Conservation (phyloP, 345 rosid species). For the Gossypium anomalum region DNA sequence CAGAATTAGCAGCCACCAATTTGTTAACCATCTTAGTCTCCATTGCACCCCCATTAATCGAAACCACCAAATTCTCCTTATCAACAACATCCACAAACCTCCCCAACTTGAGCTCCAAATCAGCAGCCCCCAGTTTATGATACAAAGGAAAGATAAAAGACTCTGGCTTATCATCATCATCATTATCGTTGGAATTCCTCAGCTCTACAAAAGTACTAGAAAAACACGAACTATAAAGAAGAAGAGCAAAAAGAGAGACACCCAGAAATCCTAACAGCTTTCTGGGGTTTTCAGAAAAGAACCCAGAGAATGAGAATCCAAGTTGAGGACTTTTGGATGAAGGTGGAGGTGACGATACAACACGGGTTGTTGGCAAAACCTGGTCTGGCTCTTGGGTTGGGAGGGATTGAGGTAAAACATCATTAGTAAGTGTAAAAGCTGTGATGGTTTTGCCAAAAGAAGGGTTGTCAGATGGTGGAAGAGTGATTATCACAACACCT, state of each 20-base stretch:
- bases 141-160: conserved; percentile 70
- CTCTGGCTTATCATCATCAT: conserved; percentile 34
- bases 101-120: conserved; percentile 42
- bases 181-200: conserved; percentile 32
- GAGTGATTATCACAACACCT: conserved; percentile 73
- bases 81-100: conserved; percentile 38
- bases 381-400: conserved; percentile 18
- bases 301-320: conserved; percentile 30
- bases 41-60: conserved; percentile 26
- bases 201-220: conserved; percentile 37
- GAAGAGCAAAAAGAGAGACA: conserved; percentile 51
- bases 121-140: conserved; percentile 47
- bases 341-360: conserved; percentile 14
- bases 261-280: conserved; percentile 43
- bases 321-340: conserved; percentile 35
- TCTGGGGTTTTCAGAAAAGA: conserved; percentile 32
- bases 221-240: conserved; percentile 40
- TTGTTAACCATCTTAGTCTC: conserved; percentile 29
- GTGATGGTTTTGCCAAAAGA: conserved; percentile 86
- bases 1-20: conserved; percentile 32
- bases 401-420: conserved; percentile 24
- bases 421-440: conserved; percentile 60
- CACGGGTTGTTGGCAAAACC: background rate
- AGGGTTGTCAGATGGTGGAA: conserved; percentile 80
- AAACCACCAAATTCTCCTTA: conserved; percentile 27